Evolutionary conservation across 225 moss, liverwort and hornwort species (phyloP).

Genomic region (Pleurozium schreberi): DNA sequence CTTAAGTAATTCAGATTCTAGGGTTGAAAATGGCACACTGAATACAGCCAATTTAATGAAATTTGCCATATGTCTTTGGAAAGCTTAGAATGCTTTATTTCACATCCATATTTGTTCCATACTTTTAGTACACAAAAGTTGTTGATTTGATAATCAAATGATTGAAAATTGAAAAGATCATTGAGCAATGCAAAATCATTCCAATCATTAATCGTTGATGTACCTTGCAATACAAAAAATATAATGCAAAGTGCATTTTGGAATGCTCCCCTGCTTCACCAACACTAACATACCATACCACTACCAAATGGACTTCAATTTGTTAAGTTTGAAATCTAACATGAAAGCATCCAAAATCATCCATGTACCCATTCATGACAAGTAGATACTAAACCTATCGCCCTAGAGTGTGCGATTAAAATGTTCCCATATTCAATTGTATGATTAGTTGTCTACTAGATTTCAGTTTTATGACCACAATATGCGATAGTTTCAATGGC

Average conservation of each 20-base stretch:
- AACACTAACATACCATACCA: neutral
- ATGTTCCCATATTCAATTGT: fast-evolving
- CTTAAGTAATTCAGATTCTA: too few relatives aligned
- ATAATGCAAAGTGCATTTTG: neutral
- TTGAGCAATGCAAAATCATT: neutral
- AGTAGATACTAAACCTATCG: too few relatives aligned
- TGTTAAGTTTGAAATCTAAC: neutral
- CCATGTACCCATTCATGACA: neutral
- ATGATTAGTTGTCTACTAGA: neutral
- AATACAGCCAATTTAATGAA: too few relatives aligned
- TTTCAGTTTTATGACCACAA: fast-evolving
- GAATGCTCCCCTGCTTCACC: neutral
- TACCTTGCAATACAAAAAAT: neutral
- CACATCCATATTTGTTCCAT: neutral
- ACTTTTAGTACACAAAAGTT: neutral
- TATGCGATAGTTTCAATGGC: fast-evolving
- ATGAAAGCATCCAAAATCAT: neutral
- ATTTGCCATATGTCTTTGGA: neutral
- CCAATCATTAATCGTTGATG: too few relatives aligned
- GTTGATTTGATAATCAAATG: neutral
- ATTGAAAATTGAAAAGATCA: neutral
- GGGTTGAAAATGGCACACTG: too few relatives aligned
- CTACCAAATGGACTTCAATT: neutral
- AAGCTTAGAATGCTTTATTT: neutral
- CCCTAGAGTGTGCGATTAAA: too few relatives aligned